These are phyloP conservation scores for Quercus wislizeni DNA, from an alignment of 306 rosid genomes.

Conservation along the genomic window DNA sequence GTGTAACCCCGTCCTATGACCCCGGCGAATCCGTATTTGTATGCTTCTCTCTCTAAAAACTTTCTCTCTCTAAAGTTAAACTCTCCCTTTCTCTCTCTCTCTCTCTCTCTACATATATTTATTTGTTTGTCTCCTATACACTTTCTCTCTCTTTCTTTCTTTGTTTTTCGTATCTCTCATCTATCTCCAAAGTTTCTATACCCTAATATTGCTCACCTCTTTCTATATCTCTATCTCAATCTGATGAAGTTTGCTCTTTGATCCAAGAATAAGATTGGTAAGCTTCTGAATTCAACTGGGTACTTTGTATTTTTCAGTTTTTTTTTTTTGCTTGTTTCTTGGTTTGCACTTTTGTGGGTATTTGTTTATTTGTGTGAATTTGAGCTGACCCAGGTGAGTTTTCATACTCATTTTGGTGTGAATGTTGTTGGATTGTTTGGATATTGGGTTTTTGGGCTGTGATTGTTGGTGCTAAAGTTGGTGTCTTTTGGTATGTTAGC, in stretches of 20 bases:
- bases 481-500: slow-evolving; percentile 17
- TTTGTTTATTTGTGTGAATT: slow-evolving; percentile 28
- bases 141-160: slow-evolving; percentile 48
- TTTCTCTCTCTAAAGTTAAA: slow-evolving; percentile 46
- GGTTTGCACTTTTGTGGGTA: slow-evolving; percentile 30
- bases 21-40: slow-evolving; percentile 91
- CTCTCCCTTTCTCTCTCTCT: slow-evolving; percentile 32
- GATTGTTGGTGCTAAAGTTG: slow-evolving; percentile 26
- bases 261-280: slow-evolving; percentile 54
- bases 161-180: slow-evolving; percentile 44
- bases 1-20: slow-evolving; percentile 82
- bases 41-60: slow-evolving; percentile 45
- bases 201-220: slow-evolving; percentile 55
- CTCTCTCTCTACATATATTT: slow-evolving; percentile 45
- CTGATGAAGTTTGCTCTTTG: slow-evolving; percentile 42
- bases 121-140: slow-evolving; percentile 33
- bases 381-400: slow-evolving; percentile 25
- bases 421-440: slow-evolving; percentile 22
- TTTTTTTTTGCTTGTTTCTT: slow-evolving; percentile 21
- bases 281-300: slow-evolving; percentile 41
- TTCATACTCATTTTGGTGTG: slow-evolving; percentile 26
- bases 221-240: slow-evolving; percentile 24
- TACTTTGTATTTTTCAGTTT: slow-evolving; percentile 5
- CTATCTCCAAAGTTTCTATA: slow-evolving; percentile 43
- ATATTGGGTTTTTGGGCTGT: slow-evolving; percentile 24